phyloP scores from a whole-genome alignment of 2,329 filamentous ascomycete genomes.

The Apiospora sp. region DNA sequence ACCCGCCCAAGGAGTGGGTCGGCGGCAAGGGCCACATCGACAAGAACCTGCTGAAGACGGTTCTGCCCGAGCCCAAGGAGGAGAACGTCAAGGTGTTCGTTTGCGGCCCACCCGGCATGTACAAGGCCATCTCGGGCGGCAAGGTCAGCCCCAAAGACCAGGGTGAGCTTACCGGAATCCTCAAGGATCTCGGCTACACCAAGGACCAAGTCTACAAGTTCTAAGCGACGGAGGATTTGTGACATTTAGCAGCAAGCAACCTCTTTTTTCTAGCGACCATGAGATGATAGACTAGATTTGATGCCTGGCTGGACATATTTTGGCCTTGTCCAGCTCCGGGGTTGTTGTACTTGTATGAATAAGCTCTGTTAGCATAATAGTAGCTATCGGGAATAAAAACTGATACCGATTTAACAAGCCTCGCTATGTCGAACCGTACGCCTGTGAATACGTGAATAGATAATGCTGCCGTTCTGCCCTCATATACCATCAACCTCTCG shows the following conservation, averaged over 20 bases:
- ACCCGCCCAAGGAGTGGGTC: conserved; percentile 79
- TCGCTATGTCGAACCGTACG: background rate
- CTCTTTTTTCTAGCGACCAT: background rate
- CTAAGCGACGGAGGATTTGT: conserved; percentile 48
- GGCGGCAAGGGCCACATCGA: conserved; percentile 82
- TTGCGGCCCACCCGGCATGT: conserved; percentile 90
- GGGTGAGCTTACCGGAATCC: conserved; percentile 82
- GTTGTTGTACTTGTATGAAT: conserved; percentile 15
- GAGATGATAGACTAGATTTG: conserved; percentile 15
- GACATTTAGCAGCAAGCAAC: conserved; percentile 22
- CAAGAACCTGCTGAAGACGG: conserved; percentile 94
- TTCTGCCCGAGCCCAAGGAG: conserved; percentile 89
- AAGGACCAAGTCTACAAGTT: conserved; percentile 98
- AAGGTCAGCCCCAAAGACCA: conserved; percentile 96
- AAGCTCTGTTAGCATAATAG: conserved; percentile 1
- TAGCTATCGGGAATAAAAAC: background rate
- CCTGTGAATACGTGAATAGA: background rate
- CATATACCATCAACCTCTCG: background rate
- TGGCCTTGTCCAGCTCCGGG: background rate
- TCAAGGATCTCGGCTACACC: conserved; percentile 84
- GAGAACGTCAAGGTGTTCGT: conserved; percentile 97
- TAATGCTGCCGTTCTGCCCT: background rate
- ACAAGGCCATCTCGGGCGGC: conserved; percentile 88
- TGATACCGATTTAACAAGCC: background rate
- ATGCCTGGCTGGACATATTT: background rate